Conservation (phyloP, 139 green algal genomes). For the Haematococcus sp. region DNA sequence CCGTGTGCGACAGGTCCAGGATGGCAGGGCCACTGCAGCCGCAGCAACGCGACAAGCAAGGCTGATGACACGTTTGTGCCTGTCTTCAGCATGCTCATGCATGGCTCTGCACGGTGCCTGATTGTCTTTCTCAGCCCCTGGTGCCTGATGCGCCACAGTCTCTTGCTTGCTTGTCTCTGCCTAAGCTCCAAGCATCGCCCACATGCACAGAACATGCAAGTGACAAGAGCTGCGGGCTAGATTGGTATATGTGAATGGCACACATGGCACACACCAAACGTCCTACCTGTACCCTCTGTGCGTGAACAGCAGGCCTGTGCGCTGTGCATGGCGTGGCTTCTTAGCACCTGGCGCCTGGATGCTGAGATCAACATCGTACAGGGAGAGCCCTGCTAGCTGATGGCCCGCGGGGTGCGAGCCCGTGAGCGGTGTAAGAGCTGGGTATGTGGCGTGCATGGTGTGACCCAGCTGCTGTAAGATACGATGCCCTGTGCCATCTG, state of each 20-base stretch:
- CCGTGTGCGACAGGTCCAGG: slow-evolving; percentile 79
- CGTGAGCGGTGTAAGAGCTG: slow-evolving; percentile 83
- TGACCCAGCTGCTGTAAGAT: slow-evolving; percentile 61
- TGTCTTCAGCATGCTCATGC: too few relatives aligned
- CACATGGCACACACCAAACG: neutral
- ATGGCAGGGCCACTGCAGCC: slow-evolving; percentile 78
- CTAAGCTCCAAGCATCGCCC: too few relatives aligned
- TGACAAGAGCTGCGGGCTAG: too few relatives aligned
- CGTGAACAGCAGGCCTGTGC: slow-evolving; percentile 83
- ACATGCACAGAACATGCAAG: neutral
- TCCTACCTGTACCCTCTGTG: slow-evolving; percentile 57
- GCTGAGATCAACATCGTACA: slow-evolving; percentile 37
- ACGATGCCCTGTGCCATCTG: slow-evolving; percentile 68
- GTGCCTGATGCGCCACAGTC: too few relatives aligned
- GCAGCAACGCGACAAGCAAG: neutral
- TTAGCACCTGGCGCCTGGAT: slow-evolving; percentile 30
- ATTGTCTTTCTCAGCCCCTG: too few relatives aligned
- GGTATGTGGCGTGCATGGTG: slow-evolving; percentile 58
- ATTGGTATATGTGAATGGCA: too few relatives aligned
- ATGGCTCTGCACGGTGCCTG: too few relatives aligned
- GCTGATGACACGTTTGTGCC: too few relatives aligned
- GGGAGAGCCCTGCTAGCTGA: slow-evolving; percentile 59
- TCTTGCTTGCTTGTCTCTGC: too few relatives aligned
- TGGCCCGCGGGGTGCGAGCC: slow-evolving; percentile 63
- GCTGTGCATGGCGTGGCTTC: slow-evolving; percentile 41